Evolutionary conservation across 139 green algal species (phyloP).

Genomic region (Volvox africanus): DNA sequence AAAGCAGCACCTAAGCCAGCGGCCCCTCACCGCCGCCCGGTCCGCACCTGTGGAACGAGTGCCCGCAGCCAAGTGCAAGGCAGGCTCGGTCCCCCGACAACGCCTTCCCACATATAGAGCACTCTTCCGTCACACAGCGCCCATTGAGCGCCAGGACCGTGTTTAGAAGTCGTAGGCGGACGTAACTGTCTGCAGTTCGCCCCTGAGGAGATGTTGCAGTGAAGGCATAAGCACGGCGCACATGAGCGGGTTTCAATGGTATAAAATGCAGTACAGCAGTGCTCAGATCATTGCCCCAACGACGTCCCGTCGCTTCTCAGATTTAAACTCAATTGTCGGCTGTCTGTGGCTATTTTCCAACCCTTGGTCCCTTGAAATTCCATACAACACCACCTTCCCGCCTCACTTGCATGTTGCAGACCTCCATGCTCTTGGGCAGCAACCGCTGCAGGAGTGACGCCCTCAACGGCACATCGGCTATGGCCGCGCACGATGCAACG

Average conservation of each 20-base stretch:
- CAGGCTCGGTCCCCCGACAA: not conserved
- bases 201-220: not conserved
- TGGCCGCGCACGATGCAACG: not conserved
- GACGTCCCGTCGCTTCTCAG: too few species aligned
- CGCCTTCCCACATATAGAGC: conserved; percentile 12
- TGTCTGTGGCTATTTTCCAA: too few species aligned
- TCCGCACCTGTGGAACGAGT: conserved; percentile 41
- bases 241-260: too few species aligned
- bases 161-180: not conserved
- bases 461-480: not conserved
- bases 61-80: conserved; percentile 22
- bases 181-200: conserved; percentile 16
- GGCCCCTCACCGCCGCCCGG: too few species aligned
- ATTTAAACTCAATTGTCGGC: too few species aligned
- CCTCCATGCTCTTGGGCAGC: conserved; percentile 41
- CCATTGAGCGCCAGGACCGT: not conserved
- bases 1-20: too few species aligned
- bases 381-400: too few species aligned
- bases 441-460: conserved; percentile 18
- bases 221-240: not conserved
- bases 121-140: conserved; percentile 12
- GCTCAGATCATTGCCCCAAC: too few species aligned
- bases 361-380: too few species aligned
- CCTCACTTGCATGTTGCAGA: conserved; percentile 35
- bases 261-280: too few species aligned